Evolutionary conservation across 2,329 filamentous ascomycete genomes (phyloP).

Genomic region (Aspergillus arachidicola): DNA sequence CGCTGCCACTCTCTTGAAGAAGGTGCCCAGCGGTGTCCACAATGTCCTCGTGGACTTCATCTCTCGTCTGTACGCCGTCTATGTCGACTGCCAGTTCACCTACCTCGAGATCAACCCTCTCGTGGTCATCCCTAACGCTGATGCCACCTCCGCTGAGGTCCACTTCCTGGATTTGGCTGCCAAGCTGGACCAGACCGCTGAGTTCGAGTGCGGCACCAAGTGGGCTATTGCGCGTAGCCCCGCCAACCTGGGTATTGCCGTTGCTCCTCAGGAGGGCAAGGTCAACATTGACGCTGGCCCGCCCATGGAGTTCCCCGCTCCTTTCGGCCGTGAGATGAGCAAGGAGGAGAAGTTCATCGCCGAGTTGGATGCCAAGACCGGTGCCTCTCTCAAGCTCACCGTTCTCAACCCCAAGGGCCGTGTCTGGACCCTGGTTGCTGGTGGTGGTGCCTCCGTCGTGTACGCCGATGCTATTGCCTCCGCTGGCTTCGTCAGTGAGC

Average conservation of each 20-base stretch:
- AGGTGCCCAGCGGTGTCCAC: slow-evolving; percentile 93
- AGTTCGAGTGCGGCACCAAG: slow-evolving; percentile 99
- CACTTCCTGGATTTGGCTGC: slow-evolving; percentile 98
- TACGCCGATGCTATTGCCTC: slow-evolving; percentile 99
- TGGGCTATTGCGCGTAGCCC: slow-evolving; percentile 96
- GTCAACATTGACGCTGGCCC: slow-evolving; percentile 94
- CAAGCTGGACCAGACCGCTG: slow-evolving; percentile 98
- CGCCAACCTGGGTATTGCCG: slow-evolving; percentile 80
- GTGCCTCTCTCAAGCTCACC: slow-evolving; percentile 97
- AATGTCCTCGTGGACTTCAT: slow-evolving; percentile 99
- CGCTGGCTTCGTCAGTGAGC: slow-evolving; percentile 89
- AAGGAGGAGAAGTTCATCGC: slow-evolving; percentile 99
- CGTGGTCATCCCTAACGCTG: slow-evolving; percentile 93
- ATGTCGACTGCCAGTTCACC: slow-evolving; percentile 99
- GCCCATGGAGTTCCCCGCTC: slow-evolving; percentile 98
- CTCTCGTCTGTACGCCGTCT: slow-evolving; percentile 95
- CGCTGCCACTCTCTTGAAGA: slow-evolving; percentile 79
- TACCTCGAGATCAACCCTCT: slow-evolving; percentile 99
- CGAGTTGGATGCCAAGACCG: slow-evolving; percentile 98
- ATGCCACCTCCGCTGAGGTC: slow-evolving; percentile 88
- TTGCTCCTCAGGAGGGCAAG: slow-evolving; percentile 68
- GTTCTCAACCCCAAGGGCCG: slow-evolving; percentile 89
- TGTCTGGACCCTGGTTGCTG: slow-evolving; percentile 97
- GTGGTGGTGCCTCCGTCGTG: slow-evolving; percentile 98
- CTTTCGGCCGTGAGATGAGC: slow-evolving; percentile 95